These are phyloP conservation scores for Craterostigma plantagineum DNA, from an alignment of 257 asterid species.

Conservation along the genomic window DNA sequence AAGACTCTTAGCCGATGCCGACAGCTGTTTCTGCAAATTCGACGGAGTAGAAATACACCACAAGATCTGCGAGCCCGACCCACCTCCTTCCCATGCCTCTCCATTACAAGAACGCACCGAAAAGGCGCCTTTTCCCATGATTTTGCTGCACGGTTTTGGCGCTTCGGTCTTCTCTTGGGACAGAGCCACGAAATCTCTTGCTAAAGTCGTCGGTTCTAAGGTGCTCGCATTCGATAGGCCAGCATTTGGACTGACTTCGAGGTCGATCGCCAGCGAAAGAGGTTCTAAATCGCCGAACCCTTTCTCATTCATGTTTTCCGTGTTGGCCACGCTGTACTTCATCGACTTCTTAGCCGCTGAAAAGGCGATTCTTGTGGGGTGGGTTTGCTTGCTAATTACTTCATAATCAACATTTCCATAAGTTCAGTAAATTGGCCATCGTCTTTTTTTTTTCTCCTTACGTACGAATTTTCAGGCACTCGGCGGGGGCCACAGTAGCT, in stretches of 20 bases:
- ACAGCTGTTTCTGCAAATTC: conserved; percentile 75
- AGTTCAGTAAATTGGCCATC: too few species aligned
- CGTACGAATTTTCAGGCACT: conserved; percentile 39
- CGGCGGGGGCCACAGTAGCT: conserved; percentile 90
- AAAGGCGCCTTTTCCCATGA: conserved; percentile 27
- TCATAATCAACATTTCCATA: too few species aligned
- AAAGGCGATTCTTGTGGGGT: conserved; percentile 87
- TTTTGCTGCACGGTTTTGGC: conserved; percentile 88
- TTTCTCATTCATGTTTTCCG: conserved; percentile 58
- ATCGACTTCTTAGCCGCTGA: conserved; percentile 56
- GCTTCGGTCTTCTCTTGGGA: conserved; percentile 86
- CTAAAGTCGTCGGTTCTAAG: conserved; percentile 36
- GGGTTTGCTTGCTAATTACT: conserved; percentile 16
- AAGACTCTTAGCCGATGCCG: conserved; percentile 51
- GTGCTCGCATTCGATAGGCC: conserved; percentile 96
- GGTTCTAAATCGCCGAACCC: conserved; percentile 57
- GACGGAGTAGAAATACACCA: conserved; percentile 82
- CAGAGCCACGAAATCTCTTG: conserved; percentile 65
- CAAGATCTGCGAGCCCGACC: conserved; percentile 46
- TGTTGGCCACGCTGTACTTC: conserved; percentile 57
- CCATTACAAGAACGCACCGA: too few species aligned
- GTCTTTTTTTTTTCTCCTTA: too few species aligned
- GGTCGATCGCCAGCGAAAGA: conserved; percentile 32
- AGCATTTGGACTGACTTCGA: conserved; percentile 84
- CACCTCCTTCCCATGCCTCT: too few species aligned